These are phyloP conservation scores for Solanum chmielewskii DNA, from an alignment of 257 asterid species.

Conservation along the genomic window DNA sequence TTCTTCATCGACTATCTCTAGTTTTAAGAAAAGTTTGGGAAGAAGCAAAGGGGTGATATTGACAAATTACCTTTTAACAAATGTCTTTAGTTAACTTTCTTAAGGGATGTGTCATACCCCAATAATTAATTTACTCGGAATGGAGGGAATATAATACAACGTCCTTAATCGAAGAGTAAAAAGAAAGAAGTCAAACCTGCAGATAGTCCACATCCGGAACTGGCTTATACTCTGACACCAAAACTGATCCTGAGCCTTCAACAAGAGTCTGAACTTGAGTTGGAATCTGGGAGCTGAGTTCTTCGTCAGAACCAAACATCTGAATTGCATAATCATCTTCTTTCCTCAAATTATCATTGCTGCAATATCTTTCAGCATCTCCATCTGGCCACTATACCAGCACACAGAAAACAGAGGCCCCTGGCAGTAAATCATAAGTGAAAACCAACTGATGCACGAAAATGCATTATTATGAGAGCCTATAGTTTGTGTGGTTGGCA, in stretches of 20 bases:
- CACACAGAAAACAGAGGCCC: slow-evolving; percentile 90
- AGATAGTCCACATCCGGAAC: slow-evolving; percentile 86
- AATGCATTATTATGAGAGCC: not conserved
- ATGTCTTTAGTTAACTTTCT: not conserved
- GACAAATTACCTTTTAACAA: not conserved
- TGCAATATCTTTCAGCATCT: slow-evolving; percentile 32
- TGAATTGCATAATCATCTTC: slow-evolving; percentile 37
- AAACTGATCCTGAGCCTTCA: slow-evolving; percentile 75
- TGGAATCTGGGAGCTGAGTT: slow-evolving; percentile 59
- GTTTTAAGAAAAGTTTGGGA: not conserved
- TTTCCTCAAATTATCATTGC: slow-evolving; percentile 20
- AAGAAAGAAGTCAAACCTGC: slow-evolving; percentile 48
- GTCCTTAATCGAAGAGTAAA: not conserved
- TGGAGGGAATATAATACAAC: not conserved
- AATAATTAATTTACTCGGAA: not conserved
- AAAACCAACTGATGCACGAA: slow-evolving; percentile 60
- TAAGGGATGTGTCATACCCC: not conserved
- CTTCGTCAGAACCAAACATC: slow-evolving; percentile 74
- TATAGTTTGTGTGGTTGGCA: not conserved
- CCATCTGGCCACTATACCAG: slow-evolving; percentile 85
- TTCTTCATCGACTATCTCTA: not conserved
- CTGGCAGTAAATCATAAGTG: slow-evolving; percentile 90
- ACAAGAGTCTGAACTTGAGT: slow-evolving; percentile 74
- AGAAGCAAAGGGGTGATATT: not conserved
- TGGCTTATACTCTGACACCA: slow-evolving; percentile 68